Conservation (phyloP, 176 grass and related monocot species). For the Triticum timopheevii region DNA sequence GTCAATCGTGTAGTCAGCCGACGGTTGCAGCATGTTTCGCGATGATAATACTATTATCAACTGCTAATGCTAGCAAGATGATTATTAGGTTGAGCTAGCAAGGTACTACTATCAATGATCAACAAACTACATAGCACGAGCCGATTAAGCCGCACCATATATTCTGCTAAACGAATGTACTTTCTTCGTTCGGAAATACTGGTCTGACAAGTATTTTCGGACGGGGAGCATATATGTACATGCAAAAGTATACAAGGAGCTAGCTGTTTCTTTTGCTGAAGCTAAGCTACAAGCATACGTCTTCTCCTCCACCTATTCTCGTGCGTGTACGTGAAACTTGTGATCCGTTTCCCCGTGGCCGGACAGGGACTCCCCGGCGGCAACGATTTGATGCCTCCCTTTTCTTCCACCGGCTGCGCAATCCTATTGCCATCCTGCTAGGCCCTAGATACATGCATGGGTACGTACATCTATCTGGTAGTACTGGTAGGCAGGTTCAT, state of each 20-base stretch:
- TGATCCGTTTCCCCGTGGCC: slow-evolving; percentile 8
- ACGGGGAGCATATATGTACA: too few species aligned
- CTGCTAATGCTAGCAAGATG: not conserved
- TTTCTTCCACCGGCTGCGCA: slow-evolving; percentile 30
- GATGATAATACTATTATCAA: not conserved
- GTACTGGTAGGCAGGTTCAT: slow-evolving; percentile 24
- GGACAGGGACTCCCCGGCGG: slow-evolving; percentile 44
- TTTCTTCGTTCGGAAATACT: too few species aligned
- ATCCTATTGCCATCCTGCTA: not conserved
- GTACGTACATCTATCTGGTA: slow-evolving; percentile 7
- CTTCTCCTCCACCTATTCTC: not conserved
- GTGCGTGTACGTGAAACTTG: slow-evolving; percentile 38
- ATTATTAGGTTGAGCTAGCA: not conserved
- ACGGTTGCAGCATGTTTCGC: not conserved
- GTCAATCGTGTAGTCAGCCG: not conserved
- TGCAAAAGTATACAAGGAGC: too few species aligned
- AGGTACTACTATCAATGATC: too few species aligned
- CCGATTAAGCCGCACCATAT: too few species aligned
- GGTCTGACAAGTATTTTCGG: too few species aligned
- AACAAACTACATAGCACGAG: too few species aligned
- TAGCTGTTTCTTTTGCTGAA: too few species aligned
- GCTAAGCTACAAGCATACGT: too few species aligned
- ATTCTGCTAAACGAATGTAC: too few species aligned
- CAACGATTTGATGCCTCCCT: slow-evolving; percentile 43
- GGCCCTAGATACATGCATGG: not conserved